These are phyloP conservation scores for Thalassiosira delicatula DNA, from an alignment of 352 stramenopile genomes.

Conservation along the genomic window DNA sequence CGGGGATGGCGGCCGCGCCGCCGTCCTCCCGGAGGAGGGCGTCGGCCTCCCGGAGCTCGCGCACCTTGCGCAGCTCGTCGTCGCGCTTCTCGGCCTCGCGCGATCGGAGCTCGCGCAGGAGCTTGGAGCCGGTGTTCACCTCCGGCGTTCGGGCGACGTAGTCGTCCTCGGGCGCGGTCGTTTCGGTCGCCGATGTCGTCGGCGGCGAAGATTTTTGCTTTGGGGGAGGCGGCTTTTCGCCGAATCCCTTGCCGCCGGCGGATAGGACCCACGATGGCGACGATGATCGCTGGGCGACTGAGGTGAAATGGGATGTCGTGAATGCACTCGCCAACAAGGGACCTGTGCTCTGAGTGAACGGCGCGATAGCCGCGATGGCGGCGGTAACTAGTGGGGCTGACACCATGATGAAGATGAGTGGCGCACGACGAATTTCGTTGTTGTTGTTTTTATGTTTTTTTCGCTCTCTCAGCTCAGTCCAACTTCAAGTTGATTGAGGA, in stretches of 20 bases:
- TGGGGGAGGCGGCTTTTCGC: slow-evolving; percentile 44
- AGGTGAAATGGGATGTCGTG: slow-evolving; percentile 7
- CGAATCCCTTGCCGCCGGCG: slow-evolving; percentile 51
- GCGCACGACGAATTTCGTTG: no score
- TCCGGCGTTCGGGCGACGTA: no score
- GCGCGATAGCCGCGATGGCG: slow-evolving; percentile 22
- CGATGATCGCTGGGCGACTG: not conserved
- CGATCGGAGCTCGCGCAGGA: slow-evolving; percentile 65
- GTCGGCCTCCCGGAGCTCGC: slow-evolving; percentile 67
- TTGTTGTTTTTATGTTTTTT: no score
- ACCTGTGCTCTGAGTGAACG: slow-evolving; percentile 1
- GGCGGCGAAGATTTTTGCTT: slow-evolving; percentile 24
- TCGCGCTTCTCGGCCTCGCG: slow-evolving; percentile 71
- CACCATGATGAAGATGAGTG: no score
- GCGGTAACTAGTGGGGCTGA: slow-evolving; percentile 7
- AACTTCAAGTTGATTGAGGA: no score
- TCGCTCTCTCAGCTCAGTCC: no score
- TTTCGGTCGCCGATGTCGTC: not conserved
- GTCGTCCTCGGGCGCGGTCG: no score
- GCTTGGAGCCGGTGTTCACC: slow-evolving; percentile 59
- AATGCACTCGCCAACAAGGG: slow-evolving; percentile 15
- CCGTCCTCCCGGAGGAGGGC: slow-evolving; percentile 54
- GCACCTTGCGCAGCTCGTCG: slow-evolving; percentile 69
- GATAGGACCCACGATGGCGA: slow-evolving; percentile 5
- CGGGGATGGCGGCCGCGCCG: slow-evolving; percentile 75